These are phyloP conservation scores for Lathyrus sativus DNA, from an alignment of 306 rosid species.

Conservation along the genomic window DNA sequence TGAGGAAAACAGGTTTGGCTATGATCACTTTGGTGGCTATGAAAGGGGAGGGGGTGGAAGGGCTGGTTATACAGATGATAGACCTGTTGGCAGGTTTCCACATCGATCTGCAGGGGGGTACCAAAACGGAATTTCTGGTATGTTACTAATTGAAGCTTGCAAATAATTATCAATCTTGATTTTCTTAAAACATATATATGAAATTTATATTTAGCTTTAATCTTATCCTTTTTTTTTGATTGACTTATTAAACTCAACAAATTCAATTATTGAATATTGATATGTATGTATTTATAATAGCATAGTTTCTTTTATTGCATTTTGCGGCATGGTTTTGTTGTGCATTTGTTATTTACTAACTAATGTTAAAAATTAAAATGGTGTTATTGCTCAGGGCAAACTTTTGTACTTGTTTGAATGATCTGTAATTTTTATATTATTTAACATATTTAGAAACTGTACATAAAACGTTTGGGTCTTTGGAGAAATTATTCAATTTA, in stretches of 20 bases:
- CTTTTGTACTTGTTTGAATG: neutral
- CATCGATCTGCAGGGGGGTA: conserved; percentile 72
- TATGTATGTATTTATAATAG: neutral
- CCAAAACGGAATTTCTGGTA: conserved; percentile 72
- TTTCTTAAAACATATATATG: neutral
- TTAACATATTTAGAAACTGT: neutral
- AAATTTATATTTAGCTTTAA: neutral
- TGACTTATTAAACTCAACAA: neutral
- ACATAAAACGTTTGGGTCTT: neutral
- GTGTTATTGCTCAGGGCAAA: conserved; percentile 4
- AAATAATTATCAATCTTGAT: neutral
- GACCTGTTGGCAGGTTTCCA: conserved; percentile 70
- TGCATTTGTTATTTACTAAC: conserved; percentile 22
- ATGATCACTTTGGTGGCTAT: conserved; percentile 76
- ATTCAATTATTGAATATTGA: conserved; percentile 2
- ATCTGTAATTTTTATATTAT: neutral
- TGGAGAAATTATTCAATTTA: neutral
- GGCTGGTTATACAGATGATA: conserved; percentile 72
- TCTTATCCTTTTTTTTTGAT: neutral
- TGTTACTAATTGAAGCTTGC: conserved; percentile 25
- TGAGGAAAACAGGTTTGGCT: conserved; percentile 63
- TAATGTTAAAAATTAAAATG: conserved; percentile 23
- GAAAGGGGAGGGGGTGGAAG: conserved; percentile 86
- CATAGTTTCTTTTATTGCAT: conserved; percentile 3
- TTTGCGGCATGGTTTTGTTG: conserved; percentile 11